Conservation (phyloP, 805 yeast species). For the Candida railenensis region DNA sequence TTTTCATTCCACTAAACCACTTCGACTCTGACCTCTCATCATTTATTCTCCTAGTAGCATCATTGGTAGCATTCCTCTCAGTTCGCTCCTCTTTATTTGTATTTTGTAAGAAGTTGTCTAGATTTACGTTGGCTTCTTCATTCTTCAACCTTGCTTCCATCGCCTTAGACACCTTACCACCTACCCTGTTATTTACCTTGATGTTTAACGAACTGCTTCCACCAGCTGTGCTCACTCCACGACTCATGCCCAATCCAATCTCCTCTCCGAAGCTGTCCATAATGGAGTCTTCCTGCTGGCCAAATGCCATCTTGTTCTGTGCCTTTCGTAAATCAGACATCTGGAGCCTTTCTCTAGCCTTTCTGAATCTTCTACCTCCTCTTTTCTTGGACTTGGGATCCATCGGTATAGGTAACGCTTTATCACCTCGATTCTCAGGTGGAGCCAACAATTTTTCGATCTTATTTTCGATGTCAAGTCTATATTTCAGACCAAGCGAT, state of each 20-base stretch:
- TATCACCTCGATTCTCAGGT: constrained; percentile 60
- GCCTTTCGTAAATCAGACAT: constrained; percentile 80
- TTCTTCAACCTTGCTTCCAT: constrained; percentile 50
- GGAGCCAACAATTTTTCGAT: constrained; percentile 75
- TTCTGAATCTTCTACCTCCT: constrained; percentile 80
- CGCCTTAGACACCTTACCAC: constrained; percentile 59
- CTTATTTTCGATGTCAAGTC: constrained; percentile 57
- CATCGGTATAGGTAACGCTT: constrained; percentile 71
- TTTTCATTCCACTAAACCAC: constrained; percentile 23
- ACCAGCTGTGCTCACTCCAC: constrained; percentile 13
- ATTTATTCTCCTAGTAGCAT: too few species aligned
- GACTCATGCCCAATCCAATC: constrained; percentile 76
- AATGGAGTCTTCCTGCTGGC: constrained; percentile 63
- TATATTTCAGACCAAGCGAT: constrained; percentile 56
- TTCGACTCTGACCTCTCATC: constrained; percentile 7
- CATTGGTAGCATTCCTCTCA: neutral
- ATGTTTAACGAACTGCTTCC: constrained; percentile 14
- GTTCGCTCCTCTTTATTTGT: constrained; percentile 1
- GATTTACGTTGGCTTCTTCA: constrained; percentile 10
- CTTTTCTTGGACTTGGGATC: constrained; percentile 78
- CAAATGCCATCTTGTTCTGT: constrained; percentile 83
- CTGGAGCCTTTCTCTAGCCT: constrained; percentile 76
- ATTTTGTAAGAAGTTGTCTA: constrained; percentile 14
- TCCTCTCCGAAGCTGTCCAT: constrained; percentile 76
- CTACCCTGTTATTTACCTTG: constrained; percentile 45